These are phyloP conservation scores for Exophiala lecanii-corni DNA, from an alignment of 2,329 filamentous ascomycete species.

Conservation along the genomic window DNA sequence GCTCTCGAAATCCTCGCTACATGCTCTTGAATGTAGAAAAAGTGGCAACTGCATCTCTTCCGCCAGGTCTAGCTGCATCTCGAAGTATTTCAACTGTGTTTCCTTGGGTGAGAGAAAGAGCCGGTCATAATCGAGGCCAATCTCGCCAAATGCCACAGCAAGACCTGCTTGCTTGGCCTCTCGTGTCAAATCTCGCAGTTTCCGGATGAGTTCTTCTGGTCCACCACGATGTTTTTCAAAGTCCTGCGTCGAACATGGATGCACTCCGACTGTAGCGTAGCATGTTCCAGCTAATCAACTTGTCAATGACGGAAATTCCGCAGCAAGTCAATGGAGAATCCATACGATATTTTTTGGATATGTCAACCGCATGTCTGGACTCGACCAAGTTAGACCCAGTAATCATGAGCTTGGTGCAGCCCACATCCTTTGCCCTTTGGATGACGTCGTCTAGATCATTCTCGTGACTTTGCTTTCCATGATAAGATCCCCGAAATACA, in stretches of 20 bases:
- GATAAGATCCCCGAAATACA: conserved; percentile 79
- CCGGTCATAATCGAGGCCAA: conserved; percentile 94
- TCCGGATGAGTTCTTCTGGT: conserved; percentile 44
- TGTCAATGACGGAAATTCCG: too few species aligned
- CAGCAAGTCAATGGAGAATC: conserved; percentile 8
- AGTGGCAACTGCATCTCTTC: conserved; percentile 74
- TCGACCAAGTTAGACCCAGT: conserved; percentile 84
- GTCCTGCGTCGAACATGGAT: conserved; percentile 79
- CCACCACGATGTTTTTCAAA: conserved; percentile 60
- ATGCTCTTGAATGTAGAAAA: conserved; percentile 87
- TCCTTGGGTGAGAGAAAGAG: conserved; percentile 75
- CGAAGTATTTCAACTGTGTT: conserved; percentile 79
- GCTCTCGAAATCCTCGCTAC: conserved; percentile 75
- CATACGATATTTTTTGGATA: conserved; percentile 71
- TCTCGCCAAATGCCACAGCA: conserved; percentile 82
- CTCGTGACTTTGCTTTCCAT: conserved; percentile 63
- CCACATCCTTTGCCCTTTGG: conserved; percentile 69
- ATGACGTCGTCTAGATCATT: conserved; percentile 57
- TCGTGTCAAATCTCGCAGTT: conserved; percentile 61
- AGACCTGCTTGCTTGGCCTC: conserved; percentile 55
- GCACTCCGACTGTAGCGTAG: conserved; percentile 88
- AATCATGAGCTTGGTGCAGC: conserved; percentile 85
- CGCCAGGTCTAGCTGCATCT: conserved; percentile 73
- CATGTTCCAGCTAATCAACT: conserved; percentile 76
- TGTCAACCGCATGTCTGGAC: conserved; percentile 66